A percentile compares a stretch with the other conserved stretches of the same genome.
These are phyloP conservation scores for Yamadazyma insecticola DNA, from an alignment of 805 yeast genomes.

Conservation along the genomic window DNA sequence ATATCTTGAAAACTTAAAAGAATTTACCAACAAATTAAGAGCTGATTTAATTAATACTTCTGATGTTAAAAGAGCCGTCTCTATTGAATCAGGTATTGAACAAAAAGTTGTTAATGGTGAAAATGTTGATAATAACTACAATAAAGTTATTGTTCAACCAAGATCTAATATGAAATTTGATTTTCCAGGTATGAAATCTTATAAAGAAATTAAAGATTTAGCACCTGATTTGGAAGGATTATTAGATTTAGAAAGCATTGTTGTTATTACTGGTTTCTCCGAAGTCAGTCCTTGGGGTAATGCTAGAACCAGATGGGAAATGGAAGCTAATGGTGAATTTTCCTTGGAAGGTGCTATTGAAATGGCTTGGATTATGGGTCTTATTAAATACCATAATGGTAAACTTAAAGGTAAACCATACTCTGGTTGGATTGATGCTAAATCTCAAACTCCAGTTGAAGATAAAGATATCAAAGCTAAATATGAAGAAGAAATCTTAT, in stretches of 20 bases:
- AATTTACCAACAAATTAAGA: conserved; percentile 76
- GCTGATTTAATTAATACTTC: conserved; percentile 72
- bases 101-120: conserved; percentile 82
- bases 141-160: conserved; percentile 76
- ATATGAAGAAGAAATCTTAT: conserved; percentile 84
- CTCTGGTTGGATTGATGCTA: conserved; percentile 97
- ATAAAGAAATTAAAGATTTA: conserved; percentile 62
- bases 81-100: conserved; percentile 89
- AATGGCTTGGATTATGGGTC: conserved; percentile 99
- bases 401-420: conserved; percentile 83
- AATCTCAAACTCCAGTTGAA: conserved; percentile 87
- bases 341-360: conserved; percentile 97
- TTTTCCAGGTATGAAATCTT: conserved; percentile 84
- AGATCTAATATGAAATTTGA: conserved; percentile 92
- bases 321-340: conserved; percentile 94
- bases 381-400: conserved; percentile 93
- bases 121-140: conserved; percentile 79
- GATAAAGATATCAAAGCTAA: conserved; percentile 90
- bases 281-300: conserved; percentile 99
- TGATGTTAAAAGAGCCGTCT: conserved; percentile 91
- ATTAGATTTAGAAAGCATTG: conserved; percentile 84
- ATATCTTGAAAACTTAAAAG: conserved; percentile 86
- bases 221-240: conserved; percentile 82
- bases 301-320: conserved; percentile 98
- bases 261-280: conserved; percentile 96